A percentile compares a stretch with the other conserved stretches of the same genome.
These are phyloP conservation scores for Blastosporella zonata DNA, from an alignment of 1,284 basidiomycete genomes.

Conservation along the genomic window DNA sequence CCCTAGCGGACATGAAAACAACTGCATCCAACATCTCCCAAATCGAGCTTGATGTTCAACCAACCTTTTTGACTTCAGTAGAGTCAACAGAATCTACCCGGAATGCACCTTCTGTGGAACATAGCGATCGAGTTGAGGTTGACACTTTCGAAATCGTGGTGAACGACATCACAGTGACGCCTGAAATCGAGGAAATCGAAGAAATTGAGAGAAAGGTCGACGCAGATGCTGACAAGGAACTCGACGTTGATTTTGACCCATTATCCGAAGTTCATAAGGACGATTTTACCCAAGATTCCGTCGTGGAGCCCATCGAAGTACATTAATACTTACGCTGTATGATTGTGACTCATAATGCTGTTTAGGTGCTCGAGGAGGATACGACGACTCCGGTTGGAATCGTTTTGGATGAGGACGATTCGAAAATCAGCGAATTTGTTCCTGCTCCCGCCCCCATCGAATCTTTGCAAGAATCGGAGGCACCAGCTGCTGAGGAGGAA, in stretches of 20 bases:
- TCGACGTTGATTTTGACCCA: neutral
- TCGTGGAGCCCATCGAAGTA: conserved; percentile 7
- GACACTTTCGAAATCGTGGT: neutral
- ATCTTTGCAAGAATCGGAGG: neutral
- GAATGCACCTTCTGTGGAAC: no score
- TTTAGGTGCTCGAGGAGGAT: conserved; percentile 2
- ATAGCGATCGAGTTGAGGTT: no score
- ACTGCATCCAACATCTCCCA: neutral
- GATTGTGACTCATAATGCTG: neutral
- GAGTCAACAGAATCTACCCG: no score
- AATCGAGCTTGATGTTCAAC: neutral
- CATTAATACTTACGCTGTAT: neutral
- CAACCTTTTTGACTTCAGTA: neutral
- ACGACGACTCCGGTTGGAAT: neutral
- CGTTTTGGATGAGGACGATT: neutral
- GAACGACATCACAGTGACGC: neutral
- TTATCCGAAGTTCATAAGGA: neutral
- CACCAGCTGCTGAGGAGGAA: no score
- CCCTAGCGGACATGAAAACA: neutral
- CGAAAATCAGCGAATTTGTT: neutral
- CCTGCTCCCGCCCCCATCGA: neutral
- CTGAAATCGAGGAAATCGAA: neutral
- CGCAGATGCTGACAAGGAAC: neutral
- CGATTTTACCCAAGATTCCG: neutral
- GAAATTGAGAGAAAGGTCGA: neutral